Conservation (phyloP, 1,139 yeast species). For the Tardiomyces blankii region DNA sequence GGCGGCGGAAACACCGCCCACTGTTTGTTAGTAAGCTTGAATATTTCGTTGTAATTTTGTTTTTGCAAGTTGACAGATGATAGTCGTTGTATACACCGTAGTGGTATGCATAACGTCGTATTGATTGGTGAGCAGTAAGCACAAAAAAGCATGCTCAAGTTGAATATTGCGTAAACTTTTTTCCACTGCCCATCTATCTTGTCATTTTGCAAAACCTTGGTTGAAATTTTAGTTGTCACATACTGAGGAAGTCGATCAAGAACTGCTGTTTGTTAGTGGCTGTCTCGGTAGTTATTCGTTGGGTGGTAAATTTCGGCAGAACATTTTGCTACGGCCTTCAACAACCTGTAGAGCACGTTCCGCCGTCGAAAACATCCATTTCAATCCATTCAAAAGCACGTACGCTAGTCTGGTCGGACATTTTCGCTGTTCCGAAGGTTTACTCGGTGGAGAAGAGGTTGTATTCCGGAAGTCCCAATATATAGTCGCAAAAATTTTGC, state of each 20-base stretch:
- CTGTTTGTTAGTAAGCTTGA: slow-evolving; percentile 11
- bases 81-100: no score
- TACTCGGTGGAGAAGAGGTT: not conserved
- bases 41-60: not conserved
- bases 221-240: not conserved
- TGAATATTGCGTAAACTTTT: no score
- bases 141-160: no score
- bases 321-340: no score
- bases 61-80: not conserved
- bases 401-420: not conserved
- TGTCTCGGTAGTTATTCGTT: no score
- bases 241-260: not conserved
- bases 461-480: not conserved
- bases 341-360: no score
- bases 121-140: no score
- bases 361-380: no score
- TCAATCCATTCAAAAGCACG: not conserved
- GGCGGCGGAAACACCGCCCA: slow-evolving; percentile 84
- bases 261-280: not conserved
- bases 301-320: no score
- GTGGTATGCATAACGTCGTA: no score
- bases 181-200: no score
- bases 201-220: no score
- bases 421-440: not conserved
- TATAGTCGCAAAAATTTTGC: not conserved